Conservation (phyloP, 352 stramenopile genomes). For the Globisporangium middletonii region DNA sequence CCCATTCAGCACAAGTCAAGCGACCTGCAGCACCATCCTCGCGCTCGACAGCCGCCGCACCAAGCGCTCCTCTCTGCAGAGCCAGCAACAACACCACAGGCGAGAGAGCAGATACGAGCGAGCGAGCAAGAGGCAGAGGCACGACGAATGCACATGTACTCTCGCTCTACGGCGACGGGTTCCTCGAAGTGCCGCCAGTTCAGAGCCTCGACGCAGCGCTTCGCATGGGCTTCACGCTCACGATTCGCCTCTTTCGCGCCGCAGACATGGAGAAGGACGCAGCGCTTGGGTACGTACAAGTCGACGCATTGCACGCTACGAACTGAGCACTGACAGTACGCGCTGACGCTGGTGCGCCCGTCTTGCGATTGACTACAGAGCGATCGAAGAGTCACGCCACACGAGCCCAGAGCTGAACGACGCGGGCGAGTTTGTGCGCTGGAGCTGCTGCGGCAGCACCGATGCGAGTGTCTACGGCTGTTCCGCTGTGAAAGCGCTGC, state of each 20-base stretch:
- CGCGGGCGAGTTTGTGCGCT: conserved; percentile 47
- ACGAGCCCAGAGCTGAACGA: conserved; percentile 50
- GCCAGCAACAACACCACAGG: no score
- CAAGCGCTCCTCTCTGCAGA: background rate
- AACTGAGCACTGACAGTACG: background rate
- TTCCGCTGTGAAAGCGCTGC: conserved; percentile 11
- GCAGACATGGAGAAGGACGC: conserved; percentile 27
- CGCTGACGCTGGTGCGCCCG: background rate
- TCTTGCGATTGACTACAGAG: conserved; percentile 1
- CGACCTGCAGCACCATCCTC: background rate
- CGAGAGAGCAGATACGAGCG: background rate
- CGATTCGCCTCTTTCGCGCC: conserved; percentile 42
- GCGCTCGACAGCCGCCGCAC: background rate
- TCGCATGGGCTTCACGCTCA: conserved; percentile 23
- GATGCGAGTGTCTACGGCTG: conserved; percentile 51
- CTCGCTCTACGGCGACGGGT: conserved; percentile 47
- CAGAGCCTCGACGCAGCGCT: conserved; percentile 6
- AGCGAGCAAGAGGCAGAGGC: background rate
- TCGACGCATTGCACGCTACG: background rate
- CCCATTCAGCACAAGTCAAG: background rate
- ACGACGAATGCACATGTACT: conserved; percentile 14
- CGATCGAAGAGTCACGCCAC: conserved; percentile 39
- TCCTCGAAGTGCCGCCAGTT: conserved; percentile 29
- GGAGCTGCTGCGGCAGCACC: conserved; percentile 54
- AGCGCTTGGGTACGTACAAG: conserved; percentile 17